Evolutionary conservation across 2,329 filamentous ascomycete genomes (phyloP).

Genomic region (Ceratocystis cubensis): DNA sequence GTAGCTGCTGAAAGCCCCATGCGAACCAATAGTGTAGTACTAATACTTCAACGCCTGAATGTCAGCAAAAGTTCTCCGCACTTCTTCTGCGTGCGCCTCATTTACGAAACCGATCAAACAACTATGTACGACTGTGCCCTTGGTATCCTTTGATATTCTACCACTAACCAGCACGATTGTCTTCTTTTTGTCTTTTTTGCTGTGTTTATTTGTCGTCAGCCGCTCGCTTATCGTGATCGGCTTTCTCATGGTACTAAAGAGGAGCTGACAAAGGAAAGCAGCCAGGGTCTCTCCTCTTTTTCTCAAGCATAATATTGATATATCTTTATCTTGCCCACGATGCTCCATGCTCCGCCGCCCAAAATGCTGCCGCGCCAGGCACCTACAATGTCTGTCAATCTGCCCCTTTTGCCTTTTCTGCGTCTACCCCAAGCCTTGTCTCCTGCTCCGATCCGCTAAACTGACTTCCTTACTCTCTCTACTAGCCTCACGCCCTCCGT

Average conservation of each 20-base stretch:
- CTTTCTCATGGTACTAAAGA: background rate
- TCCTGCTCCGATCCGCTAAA: background rate
- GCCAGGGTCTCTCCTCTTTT: background rate
- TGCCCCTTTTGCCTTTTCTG: background rate
- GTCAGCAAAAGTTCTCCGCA: background rate
- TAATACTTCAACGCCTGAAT: background rate
- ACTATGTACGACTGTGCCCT: too few species aligned
- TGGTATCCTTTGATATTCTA: background rate
- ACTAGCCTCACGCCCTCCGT: conserved; percentile 50
- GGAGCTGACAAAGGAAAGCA: background rate
- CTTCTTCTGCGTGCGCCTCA: background rate
- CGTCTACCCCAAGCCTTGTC: background rate
- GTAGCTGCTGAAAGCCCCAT: too few species aligned
- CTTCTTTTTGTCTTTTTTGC: background rate
- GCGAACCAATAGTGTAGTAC: too few species aligned
- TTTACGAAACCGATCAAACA: background rate
- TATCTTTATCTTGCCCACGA: background rate
- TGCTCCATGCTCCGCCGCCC: conserved; percentile 7
- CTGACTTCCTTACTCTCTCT: background rate
- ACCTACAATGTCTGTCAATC: conserved; percentile 8
- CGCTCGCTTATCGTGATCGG: background rate
- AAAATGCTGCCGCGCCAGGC: conserved; percentile 14
- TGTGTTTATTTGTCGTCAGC: background rate
- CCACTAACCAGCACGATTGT: background rate
- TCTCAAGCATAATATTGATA: background rate